Evolutionary conservation across 305 asterid species (phyloP).

Genomic region (Fraxinus sp.): DNA sequence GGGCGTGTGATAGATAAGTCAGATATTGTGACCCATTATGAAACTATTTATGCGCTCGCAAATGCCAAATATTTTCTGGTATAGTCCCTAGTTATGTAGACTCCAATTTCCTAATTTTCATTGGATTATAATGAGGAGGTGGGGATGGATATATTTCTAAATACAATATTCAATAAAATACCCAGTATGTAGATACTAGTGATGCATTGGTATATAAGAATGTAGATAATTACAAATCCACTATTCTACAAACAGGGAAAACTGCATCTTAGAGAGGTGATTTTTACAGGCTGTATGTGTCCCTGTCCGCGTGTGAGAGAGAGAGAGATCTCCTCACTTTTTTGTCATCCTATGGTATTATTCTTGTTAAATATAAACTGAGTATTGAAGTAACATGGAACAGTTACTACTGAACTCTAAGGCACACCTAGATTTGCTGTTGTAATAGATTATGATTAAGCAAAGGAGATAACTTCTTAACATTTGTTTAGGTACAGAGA

Average conservation of each 20-base stretch:
- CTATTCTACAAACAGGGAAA: neutral
- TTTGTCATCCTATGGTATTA: neutral
- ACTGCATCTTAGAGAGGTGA: neutral
- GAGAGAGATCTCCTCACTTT: neutral
- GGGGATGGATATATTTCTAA: neutral
- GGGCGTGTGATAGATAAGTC: neutral
- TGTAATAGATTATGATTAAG: constrained; percentile 2
- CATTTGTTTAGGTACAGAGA: neutral
- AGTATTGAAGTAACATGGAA: neutral
- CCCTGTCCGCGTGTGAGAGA: neutral
- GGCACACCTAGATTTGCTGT: constrained; percentile 13
- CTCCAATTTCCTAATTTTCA: neutral
- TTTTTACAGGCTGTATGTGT: neutral
- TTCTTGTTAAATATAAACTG: neutral
- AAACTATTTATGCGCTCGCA: neutral
- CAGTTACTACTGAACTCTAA: constrained; percentile 14
- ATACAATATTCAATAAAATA: neutral
- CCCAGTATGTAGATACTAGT: neutral
- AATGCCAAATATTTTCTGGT: neutral
- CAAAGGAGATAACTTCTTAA: neutral
- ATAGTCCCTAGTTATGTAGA: neutral
- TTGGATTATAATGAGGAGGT: neutral
- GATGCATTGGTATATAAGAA: neutral
- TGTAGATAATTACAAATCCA: neutral
- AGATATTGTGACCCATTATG: neutral